These are phyloP conservation scores for Fusarium setosum DNA, from an alignment of 2,329 filamentous ascomycete species.

Conservation along the genomic window DNA sequence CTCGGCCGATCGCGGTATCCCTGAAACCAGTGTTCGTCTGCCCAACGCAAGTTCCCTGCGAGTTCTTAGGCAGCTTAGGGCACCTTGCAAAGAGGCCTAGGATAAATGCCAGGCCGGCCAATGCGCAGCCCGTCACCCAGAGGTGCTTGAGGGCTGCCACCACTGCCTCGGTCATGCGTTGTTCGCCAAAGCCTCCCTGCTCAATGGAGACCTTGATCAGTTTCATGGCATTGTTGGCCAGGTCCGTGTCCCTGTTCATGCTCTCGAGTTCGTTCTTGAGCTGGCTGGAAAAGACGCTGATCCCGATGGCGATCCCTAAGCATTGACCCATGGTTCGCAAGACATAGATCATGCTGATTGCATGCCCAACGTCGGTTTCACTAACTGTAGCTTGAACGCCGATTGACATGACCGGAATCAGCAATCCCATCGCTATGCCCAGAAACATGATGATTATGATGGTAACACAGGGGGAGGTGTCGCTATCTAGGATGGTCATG, in stretches of 20 bases:
- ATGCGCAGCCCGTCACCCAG: slow-evolving; percentile 36
- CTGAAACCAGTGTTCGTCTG: background rate
- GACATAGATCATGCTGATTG: slow-evolving; percentile 42
- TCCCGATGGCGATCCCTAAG: slow-evolving; percentile 42
- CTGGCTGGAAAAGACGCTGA: slow-evolving; percentile 40
- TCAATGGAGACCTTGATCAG: slow-evolving; percentile 36
- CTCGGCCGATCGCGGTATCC: slow-evolving; percentile 21
- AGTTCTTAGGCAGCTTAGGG: slow-evolving; percentile 29
- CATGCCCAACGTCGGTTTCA: slow-evolving; percentile 34
- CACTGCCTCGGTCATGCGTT: slow-evolving; percentile 26
- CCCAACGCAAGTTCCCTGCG: background rate
- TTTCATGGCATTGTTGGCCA: slow-evolving; percentile 33
- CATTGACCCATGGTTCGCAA: slow-evolving; percentile 42
- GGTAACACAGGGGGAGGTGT: slow-evolving; percentile 65
- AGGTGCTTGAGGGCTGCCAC: slow-evolving; percentile 25
- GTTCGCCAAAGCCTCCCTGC: slow-evolving; percentile 10
- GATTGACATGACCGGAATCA: slow-evolving; percentile 73
- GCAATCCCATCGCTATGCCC: slow-evolving; percentile 71
- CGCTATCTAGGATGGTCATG: slow-evolving; percentile 58
- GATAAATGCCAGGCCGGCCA: slow-evolving; percentile 31
- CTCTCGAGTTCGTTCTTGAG: slow-evolving; percentile 24
- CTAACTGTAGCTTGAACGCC: slow-evolving; percentile 66
- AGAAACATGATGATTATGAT: slow-evolving; percentile 70
- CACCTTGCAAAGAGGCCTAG: slow-evolving; percentile 35
- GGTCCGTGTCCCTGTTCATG: slow-evolving; percentile 13